phyloP scores from a whole-genome alignment of 208 protist species.

The Balamuthia mandrillaris region DNA sequence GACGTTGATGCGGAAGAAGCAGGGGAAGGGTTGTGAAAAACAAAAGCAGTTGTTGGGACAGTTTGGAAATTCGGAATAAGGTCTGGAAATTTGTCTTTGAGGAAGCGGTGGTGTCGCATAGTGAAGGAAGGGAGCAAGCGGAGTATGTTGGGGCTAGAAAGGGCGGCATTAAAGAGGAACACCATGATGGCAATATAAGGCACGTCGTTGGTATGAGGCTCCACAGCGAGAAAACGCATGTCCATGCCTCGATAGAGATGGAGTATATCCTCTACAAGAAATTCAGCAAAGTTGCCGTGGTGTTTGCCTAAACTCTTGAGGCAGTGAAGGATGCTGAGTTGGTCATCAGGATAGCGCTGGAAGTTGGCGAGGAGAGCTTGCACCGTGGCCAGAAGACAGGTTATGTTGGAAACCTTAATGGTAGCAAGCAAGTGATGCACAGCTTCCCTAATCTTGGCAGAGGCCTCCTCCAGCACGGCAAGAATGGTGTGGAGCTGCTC shows the following conservation, averaged over 20 bases:
- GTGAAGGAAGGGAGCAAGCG: neutral
- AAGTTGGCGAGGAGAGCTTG: constrained; percentile 50
- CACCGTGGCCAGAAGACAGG: constrained; percentile 16
- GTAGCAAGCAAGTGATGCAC: constrained; percentile 43
- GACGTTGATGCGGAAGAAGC: neutral
- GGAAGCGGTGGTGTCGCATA: neutral
- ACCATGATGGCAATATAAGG: neutral
- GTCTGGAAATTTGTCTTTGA: neutral
- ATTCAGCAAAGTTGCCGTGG: constrained; percentile 1
- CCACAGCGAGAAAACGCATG: neutral
- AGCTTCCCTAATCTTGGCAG: constrained; percentile 29
- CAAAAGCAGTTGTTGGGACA: too few species aligned
- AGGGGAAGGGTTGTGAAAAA: neutral
- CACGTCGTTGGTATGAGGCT: neutral
- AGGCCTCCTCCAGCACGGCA: constrained; percentile 44
- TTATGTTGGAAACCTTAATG: constrained; percentile 31
- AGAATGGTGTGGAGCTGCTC: constrained; percentile 5
- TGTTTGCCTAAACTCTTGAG: neutral
- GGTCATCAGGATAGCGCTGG: neutral
- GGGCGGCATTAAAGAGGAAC: neutral
- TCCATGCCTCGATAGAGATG: neutral
- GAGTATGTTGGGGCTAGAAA: neutral
- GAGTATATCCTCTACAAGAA: neutral
- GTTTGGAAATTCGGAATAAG: too few species aligned
- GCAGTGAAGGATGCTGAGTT: neutral